Percentiles rank a stretch among this genome's conserved stretches.
These are phyloP conservation scores for Chenopodium suecicum DNA, from an alignment of 148 eudicot genomes.

Conservation along the genomic window DNA sequence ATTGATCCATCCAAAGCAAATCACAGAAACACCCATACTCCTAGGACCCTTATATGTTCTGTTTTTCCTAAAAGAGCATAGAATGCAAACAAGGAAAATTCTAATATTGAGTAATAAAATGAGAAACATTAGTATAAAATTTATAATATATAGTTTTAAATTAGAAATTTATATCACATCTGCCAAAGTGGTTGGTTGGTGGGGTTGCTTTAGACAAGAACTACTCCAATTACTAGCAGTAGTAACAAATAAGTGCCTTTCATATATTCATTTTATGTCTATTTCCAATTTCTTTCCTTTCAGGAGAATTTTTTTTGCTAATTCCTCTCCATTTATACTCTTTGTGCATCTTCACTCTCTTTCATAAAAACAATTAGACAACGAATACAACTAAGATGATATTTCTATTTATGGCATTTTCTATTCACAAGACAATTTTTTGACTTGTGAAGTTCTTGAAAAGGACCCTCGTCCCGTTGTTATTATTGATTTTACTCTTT, in stretches of 20 bases:
- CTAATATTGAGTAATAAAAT: background rate
- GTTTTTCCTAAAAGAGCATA: conserved; percentile 7
- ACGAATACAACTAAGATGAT: conserved; percentile 14
- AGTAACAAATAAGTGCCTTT: conserved; percentile 24
- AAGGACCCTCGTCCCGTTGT: conserved; percentile 15
- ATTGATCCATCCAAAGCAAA: background rate
- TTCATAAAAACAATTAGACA: conserved; percentile 1
- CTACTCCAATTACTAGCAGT: conserved; percentile 40
- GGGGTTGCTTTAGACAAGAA: conserved; percentile 29
- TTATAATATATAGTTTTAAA: background rate
- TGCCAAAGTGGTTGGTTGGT: conserved; percentile 40
- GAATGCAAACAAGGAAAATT: conserved; percentile 1
- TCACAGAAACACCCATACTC: conserved; percentile 12
- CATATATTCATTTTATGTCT: conserved; percentile 8
- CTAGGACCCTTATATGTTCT: conserved; percentile 1
- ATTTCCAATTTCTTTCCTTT: background rate
- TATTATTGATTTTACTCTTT: background rate
- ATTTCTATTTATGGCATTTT: conserved; percentile 20
- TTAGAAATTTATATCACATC: conserved; percentile 18
- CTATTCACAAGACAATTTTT: conserved; percentile 23
- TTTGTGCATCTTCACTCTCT: conserved; percentile 4
- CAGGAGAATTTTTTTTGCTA: background rate
- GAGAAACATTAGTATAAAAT: background rate
- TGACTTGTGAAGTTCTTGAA: conserved; percentile 23
- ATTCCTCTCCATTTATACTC: background rate